Base-by-base conservation (phyloP, 2,329 filamentous ascomycete species). In the Neonectria sp. region DNA sequence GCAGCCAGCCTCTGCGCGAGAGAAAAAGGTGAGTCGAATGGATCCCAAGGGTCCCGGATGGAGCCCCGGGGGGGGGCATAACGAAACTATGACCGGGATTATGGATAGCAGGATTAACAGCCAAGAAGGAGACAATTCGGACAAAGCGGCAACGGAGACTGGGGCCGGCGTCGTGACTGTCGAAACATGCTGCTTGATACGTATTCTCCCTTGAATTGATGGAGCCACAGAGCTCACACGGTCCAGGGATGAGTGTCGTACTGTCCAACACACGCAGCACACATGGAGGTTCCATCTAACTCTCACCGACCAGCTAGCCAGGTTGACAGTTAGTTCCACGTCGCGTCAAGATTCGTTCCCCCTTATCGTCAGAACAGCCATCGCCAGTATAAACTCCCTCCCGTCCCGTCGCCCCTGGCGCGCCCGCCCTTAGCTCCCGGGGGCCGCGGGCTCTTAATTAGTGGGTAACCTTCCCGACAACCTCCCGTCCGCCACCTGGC, bases 121-220 rank as follows among this genome's bases (percentile, higher is more conserved):
- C 17, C n/a, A 63, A 66, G 64, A 70, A 68, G 68, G 60, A 70
- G 64, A 60, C 64, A 65, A 56, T 48, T 46, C 66, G 62, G 56
- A 27, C 51, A 43, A 11, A 40, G 25, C 45, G 43, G 63, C 48
- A 52, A 29, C 46, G 55, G 21, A 55, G 25, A 24, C 37, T 31
- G 60, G 29, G 52, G 15, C 62, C 24, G 43, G 7, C 40, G 6
- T 25, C 31, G 17, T 35, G 12, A 27, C 21, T 31, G n/a, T 53
- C 31, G 13, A 53, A 33, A 35, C 51, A 25, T 24, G 17, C 24
- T 35, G 17, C 29, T 24, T 53, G 51, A 11, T 53, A n/a, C 51
- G 51, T 25, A 35, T 24, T 15, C 15, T 53, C n/a, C 31, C 31
- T 53, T 35, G n/a, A 35, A n/a, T 21, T 12, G 31, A 53, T 53